Conservation (phyloP, 2,329 filamentous ascomycete species). For the Pseudonectria foliicola region DNA sequence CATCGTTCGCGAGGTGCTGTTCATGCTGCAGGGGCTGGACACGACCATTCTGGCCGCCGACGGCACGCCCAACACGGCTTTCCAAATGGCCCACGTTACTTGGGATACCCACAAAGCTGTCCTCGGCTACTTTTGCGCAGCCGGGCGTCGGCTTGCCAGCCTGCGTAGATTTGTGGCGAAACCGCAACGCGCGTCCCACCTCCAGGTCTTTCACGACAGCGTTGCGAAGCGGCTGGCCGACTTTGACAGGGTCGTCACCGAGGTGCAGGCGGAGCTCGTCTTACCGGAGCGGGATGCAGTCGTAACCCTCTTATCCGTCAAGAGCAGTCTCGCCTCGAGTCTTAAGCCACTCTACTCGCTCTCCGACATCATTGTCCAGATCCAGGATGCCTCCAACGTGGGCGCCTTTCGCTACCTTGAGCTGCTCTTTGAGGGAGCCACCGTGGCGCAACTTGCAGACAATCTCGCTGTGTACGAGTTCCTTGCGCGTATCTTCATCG, state of each 20-base stretch:
- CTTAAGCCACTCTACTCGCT: slow-evolving; percentile 53
- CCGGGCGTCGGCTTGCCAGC: slow-evolving; percentile 36
- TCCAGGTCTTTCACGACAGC: slow-evolving; percentile 66
- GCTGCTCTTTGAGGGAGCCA: slow-evolving; percentile 64
- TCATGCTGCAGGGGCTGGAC: slow-evolving; percentile 75
- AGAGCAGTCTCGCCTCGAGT: slow-evolving; percentile 47
- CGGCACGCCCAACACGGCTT: slow-evolving; percentile 32
- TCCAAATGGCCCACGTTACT: slow-evolving; percentile 41
- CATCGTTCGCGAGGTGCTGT: slow-evolving; percentile 67
- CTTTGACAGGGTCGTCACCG: slow-evolving; percentile 53
- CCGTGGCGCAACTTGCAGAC: slow-evolving; percentile 62
- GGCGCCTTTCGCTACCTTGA: slow-evolving; percentile 71
- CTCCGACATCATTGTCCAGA: slow-evolving; percentile 51
- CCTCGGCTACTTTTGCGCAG: slow-evolving; percentile 39
- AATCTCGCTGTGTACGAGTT: slow-evolving; percentile 54
- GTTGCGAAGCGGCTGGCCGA: slow-evolving; percentile 47
- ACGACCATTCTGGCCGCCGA: slow-evolving; percentile 60
- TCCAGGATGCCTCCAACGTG: slow-evolving; percentile 41
- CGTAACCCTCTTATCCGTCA: slow-evolving; percentile 60
- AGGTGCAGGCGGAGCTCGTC: slow-evolving; percentile 54
- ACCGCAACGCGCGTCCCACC: slow-evolving; percentile 45
- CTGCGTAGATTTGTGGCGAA: slow-evolving; percentile 38
- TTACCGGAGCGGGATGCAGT: slow-evolving; percentile 44
- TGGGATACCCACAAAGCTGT: slow-evolving; percentile 45
- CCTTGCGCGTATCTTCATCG: slow-evolving; percentile 65